Conservation (phyloP, 257 asterid genomes). For the Solanum verrucosum region DNA sequence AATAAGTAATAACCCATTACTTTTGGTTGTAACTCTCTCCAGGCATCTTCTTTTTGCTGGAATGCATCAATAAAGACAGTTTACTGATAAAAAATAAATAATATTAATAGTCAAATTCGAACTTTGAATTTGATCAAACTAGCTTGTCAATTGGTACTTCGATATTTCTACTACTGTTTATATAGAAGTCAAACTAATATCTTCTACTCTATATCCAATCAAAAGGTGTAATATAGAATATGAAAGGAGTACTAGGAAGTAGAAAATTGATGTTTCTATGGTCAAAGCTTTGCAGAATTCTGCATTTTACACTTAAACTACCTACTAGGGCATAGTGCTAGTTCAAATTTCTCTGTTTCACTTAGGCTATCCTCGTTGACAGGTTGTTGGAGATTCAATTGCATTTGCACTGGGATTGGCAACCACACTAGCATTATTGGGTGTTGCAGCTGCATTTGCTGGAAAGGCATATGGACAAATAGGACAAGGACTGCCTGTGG, state of each 20-base stretch:
- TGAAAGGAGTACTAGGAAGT: neutral
- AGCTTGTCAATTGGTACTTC: neutral
- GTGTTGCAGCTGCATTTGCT: constrained; percentile 91
- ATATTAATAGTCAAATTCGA: neutral
- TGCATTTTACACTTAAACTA: neutral
- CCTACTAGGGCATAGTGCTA: neutral
- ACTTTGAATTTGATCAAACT: neutral
- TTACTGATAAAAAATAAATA: neutral
- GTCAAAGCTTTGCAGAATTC: neutral
- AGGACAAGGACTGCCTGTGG: constrained; percentile 89
- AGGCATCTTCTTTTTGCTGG: neutral
- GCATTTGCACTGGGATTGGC: constrained; percentile 95
- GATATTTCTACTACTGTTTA: neutral
- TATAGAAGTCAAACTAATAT: neutral
- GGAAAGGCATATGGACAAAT: constrained; percentile 97
- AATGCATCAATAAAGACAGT: neutral
- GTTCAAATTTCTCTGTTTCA: neutral
- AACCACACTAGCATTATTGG: constrained; percentile 83
- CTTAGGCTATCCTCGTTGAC: neutral
- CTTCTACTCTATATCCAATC: neutral
- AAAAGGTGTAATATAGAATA: neutral
- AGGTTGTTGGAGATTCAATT: constrained; percentile 78
- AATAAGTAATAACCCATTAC: too few relatives aligned
- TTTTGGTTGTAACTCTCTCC: neutral
- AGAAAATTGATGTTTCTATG: neutral